These are phyloP conservation scores for Aurifilum marmelostoma DNA, from an alignment of 2,329 filamentous ascomycete genomes.

Conservation along the genomic window DNA sequence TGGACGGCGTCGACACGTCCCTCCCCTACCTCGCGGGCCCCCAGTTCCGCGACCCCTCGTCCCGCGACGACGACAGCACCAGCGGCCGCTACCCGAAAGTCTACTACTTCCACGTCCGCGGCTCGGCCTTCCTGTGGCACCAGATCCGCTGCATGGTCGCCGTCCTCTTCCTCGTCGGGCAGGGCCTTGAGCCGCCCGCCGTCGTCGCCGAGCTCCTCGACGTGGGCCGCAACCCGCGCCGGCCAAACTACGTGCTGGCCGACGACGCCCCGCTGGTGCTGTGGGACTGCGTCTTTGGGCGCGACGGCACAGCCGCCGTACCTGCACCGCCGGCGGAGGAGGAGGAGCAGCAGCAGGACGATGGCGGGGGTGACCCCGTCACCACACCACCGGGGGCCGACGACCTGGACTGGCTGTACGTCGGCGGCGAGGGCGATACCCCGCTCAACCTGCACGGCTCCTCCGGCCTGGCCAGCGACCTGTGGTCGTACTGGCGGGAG, in stretches of 20 bases:
- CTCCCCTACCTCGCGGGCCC: slow-evolving; percentile 57
- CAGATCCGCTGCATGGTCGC: slow-evolving; percentile 95
- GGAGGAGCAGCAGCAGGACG: no score
- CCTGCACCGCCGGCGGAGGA: neutral
- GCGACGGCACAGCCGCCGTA: slow-evolving; percentile 19
- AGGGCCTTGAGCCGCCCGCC: slow-evolving; percentile 77
- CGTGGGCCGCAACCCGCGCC: slow-evolving; percentile 68
- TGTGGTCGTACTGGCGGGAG: slow-evolving; percentile 84
- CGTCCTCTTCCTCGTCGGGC: slow-evolving; percentile 88
- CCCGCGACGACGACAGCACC: neutral
- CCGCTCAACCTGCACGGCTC: slow-evolving; percentile 64
- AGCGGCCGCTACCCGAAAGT: slow-evolving; percentile 59
- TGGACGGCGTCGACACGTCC: slow-evolving; percentile 56
- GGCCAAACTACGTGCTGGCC: slow-evolving; percentile 88
- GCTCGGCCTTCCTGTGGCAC: slow-evolving; percentile 95
- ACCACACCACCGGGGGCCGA: no score
- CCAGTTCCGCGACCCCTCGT: slow-evolving; percentile 46
- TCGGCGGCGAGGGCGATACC: slow-evolving; percentile 62
- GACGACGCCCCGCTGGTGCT: slow-evolving; percentile 87
- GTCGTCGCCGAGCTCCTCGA: slow-evolving; percentile 78
- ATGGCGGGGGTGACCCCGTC: no score
- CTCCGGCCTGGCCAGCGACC: slow-evolving; percentile 68
- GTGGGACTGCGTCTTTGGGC: slow-evolving; percentile 86
- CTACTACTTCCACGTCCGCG: slow-evolving; percentile 86
- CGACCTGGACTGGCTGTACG: slow-evolving; percentile 76